Conservation (phyloP, 2,329 filamentous ascomycete species). For the Coniochaeta ligniaria region DNA sequence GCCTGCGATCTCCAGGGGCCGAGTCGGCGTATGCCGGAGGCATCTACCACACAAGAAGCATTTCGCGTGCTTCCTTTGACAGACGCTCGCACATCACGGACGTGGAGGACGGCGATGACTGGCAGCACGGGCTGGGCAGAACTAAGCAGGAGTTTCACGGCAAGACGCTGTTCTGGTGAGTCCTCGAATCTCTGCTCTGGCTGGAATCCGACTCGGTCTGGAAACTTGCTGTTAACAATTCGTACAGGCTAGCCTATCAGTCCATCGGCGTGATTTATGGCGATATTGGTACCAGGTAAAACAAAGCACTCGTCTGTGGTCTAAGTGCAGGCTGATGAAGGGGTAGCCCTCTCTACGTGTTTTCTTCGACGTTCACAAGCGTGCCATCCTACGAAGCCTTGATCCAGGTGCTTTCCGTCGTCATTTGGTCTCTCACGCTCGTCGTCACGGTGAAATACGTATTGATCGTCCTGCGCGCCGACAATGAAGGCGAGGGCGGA, state of each 20-base stretch:
- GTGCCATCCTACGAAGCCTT: constrained; percentile 51
- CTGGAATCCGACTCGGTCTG: not conserved
- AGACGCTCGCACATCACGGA: constrained; percentile 17
- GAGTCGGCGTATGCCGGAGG: constrained; percentile 16
- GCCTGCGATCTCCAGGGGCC: not conserved
- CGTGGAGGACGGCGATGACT: constrained; percentile 24
- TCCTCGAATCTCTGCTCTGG: not conserved
- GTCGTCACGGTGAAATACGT: constrained; percentile 67
- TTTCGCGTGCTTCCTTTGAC: constrained; percentile 16
- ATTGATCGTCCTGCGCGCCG: constrained; percentile 56
- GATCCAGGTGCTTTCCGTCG: constrained; percentile 57
- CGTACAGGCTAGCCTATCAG: constrained; percentile 51
- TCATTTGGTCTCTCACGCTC: constrained; percentile 62
- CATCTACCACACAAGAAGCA: constrained; percentile 24
- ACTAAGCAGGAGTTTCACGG: constrained; percentile 29
- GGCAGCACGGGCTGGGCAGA: constrained; percentile 21
- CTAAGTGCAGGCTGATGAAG: not conserved
- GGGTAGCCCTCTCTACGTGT: constrained; percentile 58
- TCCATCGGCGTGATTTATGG: constrained; percentile 62
- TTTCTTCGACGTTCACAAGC: constrained; percentile 56
- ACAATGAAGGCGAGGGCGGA: constrained; percentile 65
- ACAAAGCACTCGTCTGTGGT: not conserved
- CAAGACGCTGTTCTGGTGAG: constrained; percentile 25
- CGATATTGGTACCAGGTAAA: constrained; percentile 47
- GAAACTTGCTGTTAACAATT: too few species aligned